These are phyloP conservation scores for Phyllostachys edulis DNA, from an alignment of 176 grass and related monocot genomes.

Conservation along the genomic window DNA sequence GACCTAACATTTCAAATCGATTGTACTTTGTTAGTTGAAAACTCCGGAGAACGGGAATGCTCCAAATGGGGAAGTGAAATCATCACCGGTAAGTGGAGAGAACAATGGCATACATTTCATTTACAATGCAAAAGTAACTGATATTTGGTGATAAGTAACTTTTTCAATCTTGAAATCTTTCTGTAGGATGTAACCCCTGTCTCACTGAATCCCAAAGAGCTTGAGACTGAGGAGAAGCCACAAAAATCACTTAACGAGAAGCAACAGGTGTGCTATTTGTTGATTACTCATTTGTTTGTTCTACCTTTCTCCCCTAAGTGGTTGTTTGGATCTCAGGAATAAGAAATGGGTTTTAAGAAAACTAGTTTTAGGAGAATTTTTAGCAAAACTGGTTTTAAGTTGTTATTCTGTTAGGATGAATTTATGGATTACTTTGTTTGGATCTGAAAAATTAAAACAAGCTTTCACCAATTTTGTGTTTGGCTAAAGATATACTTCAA, in stretches of 20 bases:
- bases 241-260: slow-evolving; percentile 98
- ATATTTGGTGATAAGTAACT: slow-evolving; percentile 22
- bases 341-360: no score
- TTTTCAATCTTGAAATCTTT: slow-evolving; percentile 41
- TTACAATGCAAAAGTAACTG: slow-evolving; percentile 23
- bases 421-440: no score
- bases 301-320: not conserved
- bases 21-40: slow-evolving; percentile 54
- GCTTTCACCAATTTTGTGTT: no score
- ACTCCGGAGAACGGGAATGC: slow-evolving; percentile 59
- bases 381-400: no score
- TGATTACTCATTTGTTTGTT: slow-evolving; percentile 33
- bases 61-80: slow-evolving; percentile 70
- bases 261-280: slow-evolving; percentile 69
- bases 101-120: slow-evolving; percentile 2
- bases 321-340: no score
- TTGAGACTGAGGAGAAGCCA: slow-evolving; percentile 89
- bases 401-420: no score
- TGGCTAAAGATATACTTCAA: no score
- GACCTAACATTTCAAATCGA: slow-evolving; percentile 34
- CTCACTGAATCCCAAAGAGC: slow-evolving; percentile 61
- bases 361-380: no score
- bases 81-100: slow-evolving; percentile 65
- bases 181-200: slow-evolving; percentile 66
- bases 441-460: no score